Evolutionary conservation across 78 protist species (phyloP).

Genomic region (Paulinella micropora): DNA sequence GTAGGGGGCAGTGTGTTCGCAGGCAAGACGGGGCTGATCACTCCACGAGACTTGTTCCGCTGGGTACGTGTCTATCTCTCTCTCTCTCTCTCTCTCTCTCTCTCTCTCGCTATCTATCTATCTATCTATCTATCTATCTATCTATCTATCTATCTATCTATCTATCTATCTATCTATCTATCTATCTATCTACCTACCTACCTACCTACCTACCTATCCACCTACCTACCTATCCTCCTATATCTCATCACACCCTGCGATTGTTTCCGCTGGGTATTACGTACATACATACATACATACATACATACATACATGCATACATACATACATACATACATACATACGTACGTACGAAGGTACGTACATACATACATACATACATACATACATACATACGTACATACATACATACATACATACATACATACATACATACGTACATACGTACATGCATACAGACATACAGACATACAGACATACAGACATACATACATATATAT

Average conservation of each 20-base stretch:
- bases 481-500: not conserved
- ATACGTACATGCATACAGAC: not conserved
- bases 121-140: too few species aligned
- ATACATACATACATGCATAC: not conserved
- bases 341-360: not conserved
- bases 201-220: too few species aligned
- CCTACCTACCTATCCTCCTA: too few species aligned
- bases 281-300: not conserved
- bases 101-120: too few species aligned
- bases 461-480: not conserved
- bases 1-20: constrained; percentile 62
- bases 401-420: not conserved
- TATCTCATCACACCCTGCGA: too few species aligned
- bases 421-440: not conserved
- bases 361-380: not conserved
- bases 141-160: too few species aligned
- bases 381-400: not conserved
- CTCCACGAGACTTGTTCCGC: constrained; percentile 90
- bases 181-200: too few species aligned
- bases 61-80: too few species aligned
- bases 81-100: too few species aligned
- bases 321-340: not conserved
- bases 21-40: constrained; percentile 80
- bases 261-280: too few species aligned
- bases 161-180: too few species aligned